Evolutionary conservation across 2,329 filamentous ascomycete species (phyloP).

Genomic region (Aspergillus aculeatinus): DNA sequence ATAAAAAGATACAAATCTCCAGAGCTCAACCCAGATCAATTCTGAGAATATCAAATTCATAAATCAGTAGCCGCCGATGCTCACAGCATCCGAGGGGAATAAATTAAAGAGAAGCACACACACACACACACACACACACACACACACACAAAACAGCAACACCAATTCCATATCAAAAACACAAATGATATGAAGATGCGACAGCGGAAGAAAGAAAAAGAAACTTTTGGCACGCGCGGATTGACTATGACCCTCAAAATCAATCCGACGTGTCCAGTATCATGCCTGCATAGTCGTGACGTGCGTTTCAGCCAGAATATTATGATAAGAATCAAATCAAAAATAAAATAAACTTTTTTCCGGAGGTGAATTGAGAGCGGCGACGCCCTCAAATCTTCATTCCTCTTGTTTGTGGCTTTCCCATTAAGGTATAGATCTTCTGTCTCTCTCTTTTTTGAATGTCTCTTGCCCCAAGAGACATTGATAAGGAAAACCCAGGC

Average conservation of each 20-base stretch:
- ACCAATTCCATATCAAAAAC: neutral
- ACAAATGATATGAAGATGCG: neutral
- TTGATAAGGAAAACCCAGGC: slow-evolving; percentile 18
- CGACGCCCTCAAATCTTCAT: neutral
- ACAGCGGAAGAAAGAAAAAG: neutral
- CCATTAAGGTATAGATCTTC: slow-evolving; percentile 20
- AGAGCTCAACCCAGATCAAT: neutral
- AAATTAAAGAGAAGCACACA: neutral
- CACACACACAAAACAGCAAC: neutral
- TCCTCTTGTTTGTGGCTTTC: slow-evolving; percentile 11
- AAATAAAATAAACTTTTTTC: slow-evolving; percentile 9
- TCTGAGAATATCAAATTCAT: slow-evolving; percentile 9
- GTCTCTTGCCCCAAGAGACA: neutral
- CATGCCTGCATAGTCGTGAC: slow-evolving; percentile 17
- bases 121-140: neutral
- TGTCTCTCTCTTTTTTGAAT: slow-evolving; percentile 3
- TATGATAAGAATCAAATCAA: neutral
- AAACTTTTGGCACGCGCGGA: slow-evolving; percentile 9
- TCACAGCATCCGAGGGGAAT: slow-evolving; percentile 9
- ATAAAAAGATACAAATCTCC: too few relatives aligned
- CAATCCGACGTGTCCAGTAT: slow-evolving; percentile 12
- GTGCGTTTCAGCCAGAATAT: slow-evolving; percentile 17
- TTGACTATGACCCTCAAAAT: neutral
- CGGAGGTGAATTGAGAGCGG: neutral
- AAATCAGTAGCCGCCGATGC: slow-evolving; percentile 16